These are phyloP conservation scores for Acanthamoeba triangularis DNA, from an alignment of 208 protist genomes.

Conservation along the genomic window DNA sequence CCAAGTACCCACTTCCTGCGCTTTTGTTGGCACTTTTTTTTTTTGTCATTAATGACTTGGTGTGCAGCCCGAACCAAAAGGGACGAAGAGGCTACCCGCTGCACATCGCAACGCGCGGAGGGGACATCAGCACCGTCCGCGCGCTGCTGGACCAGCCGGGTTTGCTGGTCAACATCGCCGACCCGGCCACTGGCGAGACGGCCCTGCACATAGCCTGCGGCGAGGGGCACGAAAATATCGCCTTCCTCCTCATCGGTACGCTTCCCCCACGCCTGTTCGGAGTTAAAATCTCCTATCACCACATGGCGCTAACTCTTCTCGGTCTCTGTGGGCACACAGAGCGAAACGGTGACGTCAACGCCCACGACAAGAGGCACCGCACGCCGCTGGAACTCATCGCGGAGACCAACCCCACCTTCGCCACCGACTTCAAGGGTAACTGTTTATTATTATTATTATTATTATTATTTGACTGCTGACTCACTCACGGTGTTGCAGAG, in stretches of 20 bases:
- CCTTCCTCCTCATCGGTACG: constrained; percentile 5
- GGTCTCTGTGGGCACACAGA: background rate
- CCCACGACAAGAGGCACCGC: background rate
- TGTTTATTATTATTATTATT: background rate
- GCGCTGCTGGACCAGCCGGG: constrained; percentile 35
- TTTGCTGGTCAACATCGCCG: background rate
- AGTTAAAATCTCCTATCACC: background rate
- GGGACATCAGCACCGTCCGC: constrained; percentile 20
- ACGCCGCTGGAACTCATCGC: constrained; percentile 2
- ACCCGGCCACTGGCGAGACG: background rate
- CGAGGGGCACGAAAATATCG: constrained; percentile 25
- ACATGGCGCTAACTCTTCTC: background rate
- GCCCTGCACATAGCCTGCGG: constrained; percentile 4
- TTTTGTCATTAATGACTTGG: background rate
- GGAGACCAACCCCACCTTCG: background rate
- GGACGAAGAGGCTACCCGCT: background rate
- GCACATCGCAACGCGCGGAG: background rate
- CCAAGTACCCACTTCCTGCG: background rate
- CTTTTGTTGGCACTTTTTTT: background rate
- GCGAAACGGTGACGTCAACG: background rate
- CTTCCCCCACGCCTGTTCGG: background rate
- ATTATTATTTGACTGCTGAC: background rate
- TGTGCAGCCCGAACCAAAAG: background rate
- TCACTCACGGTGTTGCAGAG: background rate
- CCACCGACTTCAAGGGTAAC: background rate